A percentile compares a stretch with the other conserved stretches of the same genome.
Conservation (phyloP, 495 filamentous ascomycete species). For the Hypoxylon perforatum region DNA sequence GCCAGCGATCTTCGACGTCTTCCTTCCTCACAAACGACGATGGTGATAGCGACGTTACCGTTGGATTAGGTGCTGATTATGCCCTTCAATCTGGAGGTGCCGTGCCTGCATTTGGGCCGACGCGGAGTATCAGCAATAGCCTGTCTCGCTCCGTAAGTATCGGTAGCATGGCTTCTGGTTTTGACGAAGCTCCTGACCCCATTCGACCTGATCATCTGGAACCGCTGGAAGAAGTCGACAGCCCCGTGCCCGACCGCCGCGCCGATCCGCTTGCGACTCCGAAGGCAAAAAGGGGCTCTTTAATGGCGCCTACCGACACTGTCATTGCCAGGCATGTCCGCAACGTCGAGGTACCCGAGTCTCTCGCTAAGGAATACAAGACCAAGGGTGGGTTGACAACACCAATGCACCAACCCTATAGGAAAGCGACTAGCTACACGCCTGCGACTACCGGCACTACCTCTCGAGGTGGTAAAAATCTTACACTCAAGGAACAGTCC, state of each 20-base stretch:
- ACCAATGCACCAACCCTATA: constrained; percentile 51
- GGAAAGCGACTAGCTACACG: constrained; percentile 65
- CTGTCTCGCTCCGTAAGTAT: constrained; percentile 86
- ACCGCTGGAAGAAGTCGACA: constrained; percentile 61
- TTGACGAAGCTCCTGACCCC: constrained; percentile 79
- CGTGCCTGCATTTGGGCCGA: constrained; percentile 66
- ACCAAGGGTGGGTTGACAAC: constrained; percentile 64
- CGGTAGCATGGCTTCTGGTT: constrained; percentile 93
- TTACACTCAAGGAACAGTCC: constrained; percentile 97
- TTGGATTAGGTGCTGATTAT: constrained; percentile 79
- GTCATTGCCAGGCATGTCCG: constrained; percentile 87
- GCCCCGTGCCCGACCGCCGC: constrained; percentile 50
- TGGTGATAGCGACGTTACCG: constrained; percentile 73
- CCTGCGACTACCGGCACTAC: constrained; percentile 56
- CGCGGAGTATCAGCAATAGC: constrained; percentile 62
- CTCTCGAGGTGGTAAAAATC: constrained; percentile 75
- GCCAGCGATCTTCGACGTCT: constrained; percentile 81
- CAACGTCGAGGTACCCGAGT: constrained; percentile 89
- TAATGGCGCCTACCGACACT: constrained; percentile 81
- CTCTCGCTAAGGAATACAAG: constrained; percentile 84
- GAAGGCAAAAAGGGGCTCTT: constrained; percentile 62
- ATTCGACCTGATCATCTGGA: constrained; percentile 57
- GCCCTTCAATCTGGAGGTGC: constrained; percentile 87
- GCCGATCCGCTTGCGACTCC: constrained; percentile 53
- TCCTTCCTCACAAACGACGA: constrained; percentile 74